Evolutionary conservation across 1,284 basidiomycete genomes (phyloP), one percentile per base, ranked within the genome.

Genomic region (Marasmius tenuissimus): DNA sequence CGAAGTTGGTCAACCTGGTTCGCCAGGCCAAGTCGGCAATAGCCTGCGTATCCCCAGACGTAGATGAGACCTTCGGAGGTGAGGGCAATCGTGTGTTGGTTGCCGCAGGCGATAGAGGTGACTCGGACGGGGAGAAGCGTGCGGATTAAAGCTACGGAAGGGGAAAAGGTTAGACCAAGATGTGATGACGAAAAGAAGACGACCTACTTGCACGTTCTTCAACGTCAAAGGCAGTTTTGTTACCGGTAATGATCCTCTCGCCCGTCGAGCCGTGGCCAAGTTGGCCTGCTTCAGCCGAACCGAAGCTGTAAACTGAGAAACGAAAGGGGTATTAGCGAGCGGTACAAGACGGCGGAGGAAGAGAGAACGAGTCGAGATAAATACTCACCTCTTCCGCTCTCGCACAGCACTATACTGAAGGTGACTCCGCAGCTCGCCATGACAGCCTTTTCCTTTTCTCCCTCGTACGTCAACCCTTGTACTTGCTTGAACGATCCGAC

Each of bases 201-300:
- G 54, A 79, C 83, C 69, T 66, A 93, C 92, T 78, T 27, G 94
- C 92, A 12, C 88, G 83, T 18, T 81, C 76, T 69, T 93, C 88
- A n/a, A 92, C 83, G 72, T 95, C 94, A 69, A 85, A 97, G 10
- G 85, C 88, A 0, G 88, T 85, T 72, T 94, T 94, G 66, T 93
- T 93, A 40, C 88, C 92, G 2, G 90, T 90, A 7, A 89, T 87
- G 63, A 97, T 91, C 47, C 94, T 86, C 75, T 96, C 94, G 18
- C 95, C 94, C 0, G 94, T 95, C 61, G 86, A 85, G 14, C 96
- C 96, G 69, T 95, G 96, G 0, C 95, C 96, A 0, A 98, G 81
- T 68, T 97, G 94, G 1, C 96, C 96, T 66, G 93, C 89, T 75
- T 97, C 94, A n/a, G 88, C 92, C 59, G 92, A 95, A 39, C 96